A percentile compares a stretch with the other conserved stretches of the same genome.
These are phyloP conservation scores for Forsythia suspensa DNA, from an alignment of 257 asterid species.

Conservation along the genomic window DNA sequence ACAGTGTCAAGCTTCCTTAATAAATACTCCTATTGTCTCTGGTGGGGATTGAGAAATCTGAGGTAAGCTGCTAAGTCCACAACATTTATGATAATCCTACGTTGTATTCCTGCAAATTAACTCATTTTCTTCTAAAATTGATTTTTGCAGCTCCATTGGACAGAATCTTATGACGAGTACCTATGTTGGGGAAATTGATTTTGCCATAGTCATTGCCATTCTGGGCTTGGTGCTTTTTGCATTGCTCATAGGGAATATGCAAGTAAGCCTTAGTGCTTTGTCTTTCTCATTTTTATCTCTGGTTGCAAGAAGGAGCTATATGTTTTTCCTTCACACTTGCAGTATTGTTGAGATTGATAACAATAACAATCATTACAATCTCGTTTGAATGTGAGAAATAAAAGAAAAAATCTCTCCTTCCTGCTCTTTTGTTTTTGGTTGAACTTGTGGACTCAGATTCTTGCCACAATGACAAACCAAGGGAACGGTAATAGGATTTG, in stretches of 20 bases:
- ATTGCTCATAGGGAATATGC: slow-evolving; percentile 78
- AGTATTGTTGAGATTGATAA: too few relatives aligned
- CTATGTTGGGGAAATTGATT: slow-evolving; percentile 55
- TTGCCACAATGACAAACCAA: too few relatives aligned
- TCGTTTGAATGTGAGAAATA: too few relatives aligned
- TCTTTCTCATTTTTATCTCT: neutral
- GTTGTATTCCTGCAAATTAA: neutral
- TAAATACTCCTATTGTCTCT: slow-evolving; percentile 58
- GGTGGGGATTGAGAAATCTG: slow-evolving; percentile 72
- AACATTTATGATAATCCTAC: neutral
- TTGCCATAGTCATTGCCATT: slow-evolving; percentile 60
- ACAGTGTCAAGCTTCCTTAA: slow-evolving; percentile 35
- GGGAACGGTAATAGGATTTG: too few relatives aligned
- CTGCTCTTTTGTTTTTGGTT: too few relatives aligned
- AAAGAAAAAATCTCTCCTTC: too few relatives aligned
- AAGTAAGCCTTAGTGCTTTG: slow-evolving; percentile 37
- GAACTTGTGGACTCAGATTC: too few relatives aligned
- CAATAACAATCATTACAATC: too few relatives aligned
- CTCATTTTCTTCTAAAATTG: neutral
- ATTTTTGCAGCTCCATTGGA: slow-evolving; percentile 62
- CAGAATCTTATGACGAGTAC: slow-evolving; percentile 62
- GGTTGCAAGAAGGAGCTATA: too few relatives aligned
- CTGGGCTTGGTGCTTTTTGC: slow-evolving; percentile 70
- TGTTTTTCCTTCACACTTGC: too few relatives aligned
- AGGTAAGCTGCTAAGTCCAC: slow-evolving; percentile 34